A percentile compares a stretch with the other conserved stretches of the same genome.
These are phyloP conservation scores for Cytospora chrysosperma DNA, from an alignment of 2,329 filamentous ascomycete genomes.

Conservation along the genomic window DNA sequence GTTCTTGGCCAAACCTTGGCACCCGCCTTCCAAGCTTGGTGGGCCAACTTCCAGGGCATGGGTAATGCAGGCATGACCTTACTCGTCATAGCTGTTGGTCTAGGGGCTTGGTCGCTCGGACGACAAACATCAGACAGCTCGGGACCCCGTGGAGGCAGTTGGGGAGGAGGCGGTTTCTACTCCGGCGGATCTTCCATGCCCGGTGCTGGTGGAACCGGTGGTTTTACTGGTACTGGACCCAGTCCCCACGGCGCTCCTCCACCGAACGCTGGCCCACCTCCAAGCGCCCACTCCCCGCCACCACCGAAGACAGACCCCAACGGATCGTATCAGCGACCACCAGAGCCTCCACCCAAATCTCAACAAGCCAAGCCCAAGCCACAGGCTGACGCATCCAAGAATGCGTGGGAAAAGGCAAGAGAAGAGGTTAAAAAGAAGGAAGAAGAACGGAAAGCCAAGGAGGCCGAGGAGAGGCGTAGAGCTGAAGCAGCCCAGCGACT, in stretches of 20 bases:
- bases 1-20: constrained; percentile 71
- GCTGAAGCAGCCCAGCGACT: constrained; percentile 55
- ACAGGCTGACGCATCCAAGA: constrained; percentile 40
- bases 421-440: constrained; percentile 65
- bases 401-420: constrained; percentile 66
- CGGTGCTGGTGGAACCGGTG: constrained; percentile 9
- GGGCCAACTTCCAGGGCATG: constrained; percentile 66
- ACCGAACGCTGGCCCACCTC: constrained; percentile 34
- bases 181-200: constrained; percentile 25
- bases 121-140: constrained; percentile 56
- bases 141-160: constrained; percentile 23
- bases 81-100: constrained; percentile 69
- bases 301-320: constrained; percentile 29
- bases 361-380: constrained; percentile 29
- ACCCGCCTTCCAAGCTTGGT: constrained; percentile 73
- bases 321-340: constrained; percentile 29
- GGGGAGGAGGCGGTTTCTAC: constrained; percentile 18
- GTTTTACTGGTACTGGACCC: constrained; percentile 24
- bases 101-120: constrained; percentile 76
- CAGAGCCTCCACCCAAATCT: constrained; percentile 24
- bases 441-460: constrained; percentile 60
- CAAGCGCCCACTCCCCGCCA: constrained; percentile 26
- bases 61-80: constrained; percentile 72
- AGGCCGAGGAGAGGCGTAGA: constrained; percentile 59
- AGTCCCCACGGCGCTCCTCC: constrained; percentile 28